These are phyloP conservation scores for Cunninghamia lanceolata DNA, from an alignment of 75 land plant genomes.

Conservation along the genomic window DNA sequence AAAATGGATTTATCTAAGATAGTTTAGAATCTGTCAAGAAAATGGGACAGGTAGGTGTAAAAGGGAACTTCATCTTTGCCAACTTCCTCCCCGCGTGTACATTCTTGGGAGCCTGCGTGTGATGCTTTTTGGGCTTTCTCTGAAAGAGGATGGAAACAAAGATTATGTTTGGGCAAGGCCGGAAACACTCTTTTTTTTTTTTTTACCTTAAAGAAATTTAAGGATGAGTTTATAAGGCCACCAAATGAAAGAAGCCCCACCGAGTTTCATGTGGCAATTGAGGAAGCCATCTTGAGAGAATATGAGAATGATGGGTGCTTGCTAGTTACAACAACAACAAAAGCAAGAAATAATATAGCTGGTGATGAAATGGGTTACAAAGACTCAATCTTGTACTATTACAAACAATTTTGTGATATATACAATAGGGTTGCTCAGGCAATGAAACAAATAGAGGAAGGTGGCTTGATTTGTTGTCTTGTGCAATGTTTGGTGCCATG, in stretches of 20 bases:
- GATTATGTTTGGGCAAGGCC: constrained; percentile 93
- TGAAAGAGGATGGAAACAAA: constrained; percentile 63
- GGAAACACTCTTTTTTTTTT: too few species aligned
- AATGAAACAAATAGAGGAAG: background rate
- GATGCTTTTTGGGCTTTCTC: constrained; percentile 78
- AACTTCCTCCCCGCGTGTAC: too few species aligned
- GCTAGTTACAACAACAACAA: too few species aligned
- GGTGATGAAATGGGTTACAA: background rate
- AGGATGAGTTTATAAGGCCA: constrained; percentile 28
- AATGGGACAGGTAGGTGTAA: too few species aligned
- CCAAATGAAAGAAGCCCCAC: constrained; percentile 43
- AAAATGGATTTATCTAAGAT: too few species aligned
- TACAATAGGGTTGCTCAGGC: background rate
- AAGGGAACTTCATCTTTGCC: too few species aligned
- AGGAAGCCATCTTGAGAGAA: constrained; percentile 82
- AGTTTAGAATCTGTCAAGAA: too few species aligned
- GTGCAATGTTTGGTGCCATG: background rate
- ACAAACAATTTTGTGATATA: background rate
- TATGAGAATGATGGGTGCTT: too few species aligned
- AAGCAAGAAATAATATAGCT: background rate
- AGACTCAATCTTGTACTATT: background rate
- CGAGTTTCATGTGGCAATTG: constrained; percentile 71
- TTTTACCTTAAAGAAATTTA: too few species aligned
- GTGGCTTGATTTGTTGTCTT: background rate
- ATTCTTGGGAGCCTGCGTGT: too few species aligned